Evolutionary conservation across 768 basidiomycete species (phyloP).

Genomic region (Tylopilus plumbeoviolaceoides): DNA sequence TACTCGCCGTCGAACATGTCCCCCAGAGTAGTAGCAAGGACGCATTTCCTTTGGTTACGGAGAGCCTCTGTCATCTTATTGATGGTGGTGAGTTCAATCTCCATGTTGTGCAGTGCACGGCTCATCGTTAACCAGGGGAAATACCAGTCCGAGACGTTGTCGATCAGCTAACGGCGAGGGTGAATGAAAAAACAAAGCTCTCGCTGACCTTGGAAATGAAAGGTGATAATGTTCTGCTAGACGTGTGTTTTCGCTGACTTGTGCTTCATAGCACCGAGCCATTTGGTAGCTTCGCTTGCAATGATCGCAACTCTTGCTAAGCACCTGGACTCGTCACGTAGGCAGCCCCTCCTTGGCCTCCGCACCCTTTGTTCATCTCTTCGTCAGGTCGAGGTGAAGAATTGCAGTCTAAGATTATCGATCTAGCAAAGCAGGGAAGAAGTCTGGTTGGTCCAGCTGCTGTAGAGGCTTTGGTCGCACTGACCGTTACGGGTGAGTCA

Average conservation of each 20-base stretch:
- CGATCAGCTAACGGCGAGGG: not conserved
- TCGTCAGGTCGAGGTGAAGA: not conserved
- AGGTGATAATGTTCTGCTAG: not conserved
- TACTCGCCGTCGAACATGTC: not conserved
- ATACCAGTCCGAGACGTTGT: not conserved
- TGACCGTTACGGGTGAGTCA: not conserved
- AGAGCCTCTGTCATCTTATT: not conserved
- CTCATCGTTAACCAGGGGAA: not conserved
- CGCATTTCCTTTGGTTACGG: not conserved
- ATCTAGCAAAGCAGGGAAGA: not conserved
- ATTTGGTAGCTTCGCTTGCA: conserved; percentile 1
- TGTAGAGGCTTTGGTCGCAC: conserved; percentile 2
- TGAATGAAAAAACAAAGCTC: not conserved
- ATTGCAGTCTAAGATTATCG: not conserved
- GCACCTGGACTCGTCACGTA: not conserved
- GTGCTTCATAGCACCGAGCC: not conserved
- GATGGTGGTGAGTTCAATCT: not conserved
- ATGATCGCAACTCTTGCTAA: not conserved
- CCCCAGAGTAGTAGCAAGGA: too few species aligned
- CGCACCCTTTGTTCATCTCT: not conserved
- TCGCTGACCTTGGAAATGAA: not conserved
- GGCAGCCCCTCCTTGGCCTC: not conserved
- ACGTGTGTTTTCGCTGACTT: not conserved
- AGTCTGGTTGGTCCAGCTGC: conserved; percentile 3
- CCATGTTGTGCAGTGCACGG: not conserved